Evolutionary conservation across 805 yeast species (phyloP).

Genomic region (Deakozyma indianensis): DNA sequence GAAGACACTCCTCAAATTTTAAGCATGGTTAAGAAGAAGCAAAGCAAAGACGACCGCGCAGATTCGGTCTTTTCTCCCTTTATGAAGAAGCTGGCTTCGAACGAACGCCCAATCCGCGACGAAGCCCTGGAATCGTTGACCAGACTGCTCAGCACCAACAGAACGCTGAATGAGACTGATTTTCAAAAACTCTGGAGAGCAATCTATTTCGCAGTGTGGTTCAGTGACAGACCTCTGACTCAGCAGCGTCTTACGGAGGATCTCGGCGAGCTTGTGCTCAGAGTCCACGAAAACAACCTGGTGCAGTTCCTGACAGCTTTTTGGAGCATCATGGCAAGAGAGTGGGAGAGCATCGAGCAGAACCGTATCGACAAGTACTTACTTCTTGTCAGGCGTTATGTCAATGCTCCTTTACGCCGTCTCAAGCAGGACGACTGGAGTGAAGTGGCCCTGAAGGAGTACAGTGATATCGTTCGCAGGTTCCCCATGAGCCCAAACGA

Average conservation of each 20-base stretch:
- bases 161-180: conserved; percentile 32
- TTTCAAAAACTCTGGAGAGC: conserved; percentile 90
- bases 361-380: conserved; percentile 78
- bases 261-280: conserved; percentile 38
- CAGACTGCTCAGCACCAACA: conserved; percentile 36
- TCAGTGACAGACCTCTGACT: conserved; percentile 81
- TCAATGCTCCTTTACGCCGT: conserved; percentile 48
- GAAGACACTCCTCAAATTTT: no score
- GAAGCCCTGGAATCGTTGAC: conserved; percentile 49
- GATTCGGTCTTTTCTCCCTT: conserved; percentile 1
- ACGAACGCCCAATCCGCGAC: not conserved
- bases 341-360: conserved; percentile 77
- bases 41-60: not conserved
- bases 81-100: not conserved
- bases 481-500: conserved; percentile 33
- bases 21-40: not conserved
- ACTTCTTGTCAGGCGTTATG: conserved; percentile 62
- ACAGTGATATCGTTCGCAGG: conserved; percentile 26
- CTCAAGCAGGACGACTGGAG: conserved; percentile 44
- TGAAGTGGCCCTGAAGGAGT: conserved; percentile 29
- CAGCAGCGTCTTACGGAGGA: conserved; percentile 73
- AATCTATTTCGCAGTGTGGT: conserved; percentile 93
- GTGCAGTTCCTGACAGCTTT: conserved; percentile 51
- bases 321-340: conserved; percentile 63
- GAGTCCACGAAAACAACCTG: conserved; percentile 27